Percentiles rank a stretch among this genome's conserved stretches.
Conservation (phyloP, 2,329 filamentous ascomycete genomes). For the Aspergillus terreus region DNA sequence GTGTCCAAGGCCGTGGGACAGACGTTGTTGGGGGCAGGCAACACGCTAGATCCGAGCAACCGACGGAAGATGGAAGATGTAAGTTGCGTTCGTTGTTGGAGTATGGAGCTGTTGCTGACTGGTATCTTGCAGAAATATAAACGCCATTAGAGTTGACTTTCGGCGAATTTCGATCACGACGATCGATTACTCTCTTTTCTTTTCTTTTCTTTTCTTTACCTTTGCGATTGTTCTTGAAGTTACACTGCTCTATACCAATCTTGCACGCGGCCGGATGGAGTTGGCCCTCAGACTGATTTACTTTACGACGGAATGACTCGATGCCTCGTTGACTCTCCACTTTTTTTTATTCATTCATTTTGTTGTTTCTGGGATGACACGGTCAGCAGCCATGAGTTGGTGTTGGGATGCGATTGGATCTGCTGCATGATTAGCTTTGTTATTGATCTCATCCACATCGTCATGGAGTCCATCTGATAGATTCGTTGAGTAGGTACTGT, state of each 20-base stretch:
- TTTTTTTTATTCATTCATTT: not conserved
- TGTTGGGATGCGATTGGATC: conserved; percentile 1
- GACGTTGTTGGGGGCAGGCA: conserved; percentile 86
- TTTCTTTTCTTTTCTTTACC: conserved; percentile 1
- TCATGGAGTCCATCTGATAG: not conserved
- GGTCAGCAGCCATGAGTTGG: conserved; percentile 5
- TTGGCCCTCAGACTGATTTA: too few relatives aligned
- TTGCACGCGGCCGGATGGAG: too few relatives aligned
- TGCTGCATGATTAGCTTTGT: not conserved
- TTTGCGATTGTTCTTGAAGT: not conserved
- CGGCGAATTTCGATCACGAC: not conserved
- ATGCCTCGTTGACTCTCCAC: not conserved
- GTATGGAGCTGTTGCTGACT: not conserved
- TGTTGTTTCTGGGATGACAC: not conserved
- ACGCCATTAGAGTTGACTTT: conserved; percentile 26
- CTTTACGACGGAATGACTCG: too few relatives aligned
- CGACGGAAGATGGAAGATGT: conserved; percentile 82
- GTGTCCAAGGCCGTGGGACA: conserved; percentile 85
- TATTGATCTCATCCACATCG: not conserved
- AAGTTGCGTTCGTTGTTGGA: conserved; percentile 43
- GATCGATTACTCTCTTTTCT: not conserved
- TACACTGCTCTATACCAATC: not conserved
- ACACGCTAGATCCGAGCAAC: conserved; percentile 81
- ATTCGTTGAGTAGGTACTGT: not conserved
- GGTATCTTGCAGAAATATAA: conserved; percentile 41